These are phyloP conservation scores for Rhododendron kiyosumense DNA, from an alignment of 148 eudicot species.

Conservation along the genomic window DNA sequence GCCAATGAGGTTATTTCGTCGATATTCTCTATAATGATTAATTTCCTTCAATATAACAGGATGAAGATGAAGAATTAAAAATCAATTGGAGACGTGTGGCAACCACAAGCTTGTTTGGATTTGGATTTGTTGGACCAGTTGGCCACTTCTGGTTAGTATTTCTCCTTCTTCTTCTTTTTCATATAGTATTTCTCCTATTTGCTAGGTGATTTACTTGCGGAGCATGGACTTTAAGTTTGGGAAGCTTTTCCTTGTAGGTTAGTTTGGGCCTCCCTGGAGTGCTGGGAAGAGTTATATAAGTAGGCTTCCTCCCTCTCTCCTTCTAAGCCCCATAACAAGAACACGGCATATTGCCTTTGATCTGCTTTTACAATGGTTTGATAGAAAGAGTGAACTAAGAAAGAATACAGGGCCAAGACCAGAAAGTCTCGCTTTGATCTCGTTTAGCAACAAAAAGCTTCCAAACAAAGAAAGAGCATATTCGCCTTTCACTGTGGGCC, in stretches of 20 bases:
- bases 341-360: not conserved
- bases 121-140: conserved; percentile 91
- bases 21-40: conserved; percentile 2
- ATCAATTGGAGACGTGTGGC: conserved; percentile 94
- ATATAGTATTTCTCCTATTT: conserved; percentile 22
- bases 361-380: not conserved
- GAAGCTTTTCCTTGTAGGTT: not conserved
- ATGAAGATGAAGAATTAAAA: conserved; percentile 45
- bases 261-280: not conserved
- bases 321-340: not conserved
- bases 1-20: not conserved
- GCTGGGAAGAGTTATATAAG: not conserved
- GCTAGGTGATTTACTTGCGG: not conserved
- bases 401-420: not conserved
- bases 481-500: not conserved
- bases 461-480: not conserved
- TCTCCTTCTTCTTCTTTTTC: not conserved
- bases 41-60: conserved; percentile 27
- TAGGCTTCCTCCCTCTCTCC: not conserved
- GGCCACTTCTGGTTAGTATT: conserved; percentile 89
- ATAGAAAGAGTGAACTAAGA: not conserved
- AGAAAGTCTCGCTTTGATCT: not conserved
- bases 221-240: not conserved
- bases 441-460: not conserved
- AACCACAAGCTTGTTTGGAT: conserved; percentile 86